Base-by-base conservation (phyloP, 106 monocot species). In the Dendrobium catenatum region DNA sequence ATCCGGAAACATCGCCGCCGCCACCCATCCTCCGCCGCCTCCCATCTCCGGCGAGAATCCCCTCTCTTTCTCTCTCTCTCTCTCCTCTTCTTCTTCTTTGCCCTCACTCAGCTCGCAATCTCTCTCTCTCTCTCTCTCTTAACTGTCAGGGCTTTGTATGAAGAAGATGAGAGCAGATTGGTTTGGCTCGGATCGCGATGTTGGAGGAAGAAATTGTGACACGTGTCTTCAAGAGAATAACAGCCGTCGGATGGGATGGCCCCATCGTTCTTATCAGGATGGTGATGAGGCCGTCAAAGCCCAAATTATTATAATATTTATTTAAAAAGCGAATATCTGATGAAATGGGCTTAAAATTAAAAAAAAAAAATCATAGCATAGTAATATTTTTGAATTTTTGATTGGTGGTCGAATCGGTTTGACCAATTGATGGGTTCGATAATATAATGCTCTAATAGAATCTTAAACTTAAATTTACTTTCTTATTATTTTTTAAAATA, bases 1-100 rank as follows among this genome's bases (percentile, higher is more conserved):
- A 29, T 91, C 94, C 13, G 91, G 94, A 66, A 94, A 88, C 77
- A 84, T 44, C 49, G 83, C 78, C 72, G 43, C 78, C 83, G 41
- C n/a, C 75, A 33, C 5, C 54, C 29, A 31, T 11, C 29, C 51
- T 4, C 74, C 74, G 42, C 51, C 44, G 0, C 73, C 15, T 1
- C 73, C 73, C 73, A 73, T 73, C 40, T 0, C 41, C 73, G 26
- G 3, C 29, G 29, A 41, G 5, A 17, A 29, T 15, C 7, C 27
- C 51, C 11, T 2, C 72, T 72, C 27, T 33, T 26, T 26, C 33
- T 40, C 64, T 59, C 24, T 13, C 51, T 15, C 51, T 15, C 15
- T 15, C 5, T 40, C 26, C 26, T 40, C 11, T 40, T 37, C 17
- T 31, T 3, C 37, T 37, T 15, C 5, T 40, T 37, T 72, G 10